phyloP scores from a whole-genome alignment of 2,329 filamentous ascomycete species.

The Emericellopsis cladophorae region DNA sequence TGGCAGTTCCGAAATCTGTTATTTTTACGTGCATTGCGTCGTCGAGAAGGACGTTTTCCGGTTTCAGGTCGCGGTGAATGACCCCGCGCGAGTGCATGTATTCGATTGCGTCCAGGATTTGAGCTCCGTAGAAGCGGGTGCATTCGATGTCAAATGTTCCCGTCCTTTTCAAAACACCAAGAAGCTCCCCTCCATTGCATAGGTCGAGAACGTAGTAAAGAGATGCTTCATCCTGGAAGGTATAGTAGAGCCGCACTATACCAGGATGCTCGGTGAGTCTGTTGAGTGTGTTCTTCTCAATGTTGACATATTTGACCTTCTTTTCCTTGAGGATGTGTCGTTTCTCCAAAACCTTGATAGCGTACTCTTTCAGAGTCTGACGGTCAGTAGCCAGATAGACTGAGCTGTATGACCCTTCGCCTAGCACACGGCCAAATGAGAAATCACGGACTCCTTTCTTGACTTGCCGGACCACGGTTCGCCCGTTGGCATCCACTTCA shows the following conservation, averaged over 20 bases:
- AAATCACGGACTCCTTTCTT: conserved; percentile 98
- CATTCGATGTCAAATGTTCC: conserved; percentile 93
- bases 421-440: conserved; percentile 77
- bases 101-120: conserved; percentile 90
- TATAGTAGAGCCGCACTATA: conserved; percentile 94
- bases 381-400: conserved; percentile 88
- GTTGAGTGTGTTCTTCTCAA: conserved; percentile 96
- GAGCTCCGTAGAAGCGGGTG: conserved; percentile 83
- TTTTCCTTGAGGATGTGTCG: conserved; percentile 99
- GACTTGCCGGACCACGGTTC: conserved; percentile 67
- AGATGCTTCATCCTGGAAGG: conserved; percentile 92
- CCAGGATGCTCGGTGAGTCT: conserved; percentile 92
- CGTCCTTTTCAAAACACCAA: conserved; percentile 88
- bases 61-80: conserved; percentile 93
- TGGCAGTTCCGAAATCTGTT: conserved; percentile 97
- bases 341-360: conserved; percentile 96
- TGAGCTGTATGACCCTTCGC: conserved; percentile 96
- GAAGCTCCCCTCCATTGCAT: conserved; percentile 79
- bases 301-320: conserved; percentile 99
- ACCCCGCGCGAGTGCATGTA: conserved; percentile 97
- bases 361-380: conserved; percentile 89
- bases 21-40: conserved; percentile 97
- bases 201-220: conserved; percentile 95
- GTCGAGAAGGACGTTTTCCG: conserved; percentile 91
- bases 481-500: conserved; percentile 76